These are phyloP conservation scores for Albugo candida DNA, from an alignment of 352 stramenopile genomes.

Conservation along the genomic window DNA sequence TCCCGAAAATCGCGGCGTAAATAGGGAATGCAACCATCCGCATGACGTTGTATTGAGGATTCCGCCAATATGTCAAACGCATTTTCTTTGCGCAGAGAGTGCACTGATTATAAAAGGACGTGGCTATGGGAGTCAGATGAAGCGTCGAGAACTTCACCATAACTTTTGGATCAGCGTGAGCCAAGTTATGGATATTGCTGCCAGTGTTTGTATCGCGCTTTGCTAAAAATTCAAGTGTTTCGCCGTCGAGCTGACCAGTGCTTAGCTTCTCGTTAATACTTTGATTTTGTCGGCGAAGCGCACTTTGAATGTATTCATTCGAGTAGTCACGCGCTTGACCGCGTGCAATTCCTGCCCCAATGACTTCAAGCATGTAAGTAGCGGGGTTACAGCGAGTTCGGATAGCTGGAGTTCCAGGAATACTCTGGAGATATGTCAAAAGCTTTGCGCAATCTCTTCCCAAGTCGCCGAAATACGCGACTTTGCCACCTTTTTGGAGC, in stretches of 20 bases:
- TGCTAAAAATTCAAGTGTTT: too few species aligned
- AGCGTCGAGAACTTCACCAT: conserved; percentile 25
- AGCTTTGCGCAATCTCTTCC: conserved; percentile 68
- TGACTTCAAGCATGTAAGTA: conserved; percentile 78
- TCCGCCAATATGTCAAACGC: conserved; percentile 25
- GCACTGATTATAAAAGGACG: conserved; percentile 19
- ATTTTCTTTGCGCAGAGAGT: conserved; percentile 7
- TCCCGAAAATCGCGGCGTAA: conserved; percentile 39
- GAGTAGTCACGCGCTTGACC: conserved; percentile 12
- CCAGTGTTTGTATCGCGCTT: too few species aligned
- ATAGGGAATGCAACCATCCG: conserved; percentile 33
- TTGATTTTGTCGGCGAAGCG: neutral
- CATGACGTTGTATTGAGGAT: conserved; percentile 25
- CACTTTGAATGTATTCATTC: conserved; percentile 6
- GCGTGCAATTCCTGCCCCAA: conserved; percentile 33
- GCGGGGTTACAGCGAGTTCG: conserved; percentile 70
- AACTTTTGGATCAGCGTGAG: conserved; percentile 3
- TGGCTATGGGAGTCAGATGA: conserved; percentile 24
- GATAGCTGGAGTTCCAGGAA: conserved; percentile 52
- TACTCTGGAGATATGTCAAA: conserved; percentile 75
- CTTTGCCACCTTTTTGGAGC: conserved; percentile 25
- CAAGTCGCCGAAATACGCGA: conserved; percentile 76
- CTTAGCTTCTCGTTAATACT: neutral
- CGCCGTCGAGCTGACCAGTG: too few species aligned
- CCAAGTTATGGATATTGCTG: neutral